phyloP scores from a whole-genome alignment of 2,329 filamentous ascomycete species.

The Tolypocladium ophioglossoides region DNA sequence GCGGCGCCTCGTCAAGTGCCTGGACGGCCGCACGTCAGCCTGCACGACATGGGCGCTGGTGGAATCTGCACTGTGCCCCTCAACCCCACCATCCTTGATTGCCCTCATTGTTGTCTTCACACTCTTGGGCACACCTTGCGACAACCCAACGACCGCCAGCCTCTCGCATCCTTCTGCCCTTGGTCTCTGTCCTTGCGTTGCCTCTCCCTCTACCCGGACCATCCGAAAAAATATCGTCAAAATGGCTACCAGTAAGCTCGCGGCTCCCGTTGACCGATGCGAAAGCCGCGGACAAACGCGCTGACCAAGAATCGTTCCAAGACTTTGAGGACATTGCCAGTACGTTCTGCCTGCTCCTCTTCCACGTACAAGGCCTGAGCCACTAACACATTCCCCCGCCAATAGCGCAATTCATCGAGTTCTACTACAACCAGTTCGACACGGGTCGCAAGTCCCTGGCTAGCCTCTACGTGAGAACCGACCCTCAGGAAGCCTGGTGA shows the following conservation, averaged over 20 bases:
- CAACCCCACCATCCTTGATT: conserved; percentile 22
- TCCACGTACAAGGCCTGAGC: neutral
- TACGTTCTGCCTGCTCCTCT: conserved; percentile 19
- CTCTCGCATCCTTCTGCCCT: neutral
- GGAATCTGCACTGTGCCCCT: conserved; percentile 26
- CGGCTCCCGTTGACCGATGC: conserved; percentile 4
- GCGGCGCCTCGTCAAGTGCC: neutral
- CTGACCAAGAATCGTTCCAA: conserved; percentile 12
- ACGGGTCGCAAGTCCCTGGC: conserved; percentile 52
- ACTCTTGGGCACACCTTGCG: conserved; percentile 21
- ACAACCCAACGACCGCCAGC: conserved; percentile 11
- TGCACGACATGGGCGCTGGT: conserved; percentile 9
- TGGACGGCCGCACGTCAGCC: conserved; percentile 4
- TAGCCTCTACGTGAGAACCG: conserved; percentile 65
- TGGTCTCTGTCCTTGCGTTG: neutral
- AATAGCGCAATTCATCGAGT: conserved; percentile 74
- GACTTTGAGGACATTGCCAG: conserved; percentile 37
- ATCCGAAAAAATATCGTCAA: conserved; percentile 11
- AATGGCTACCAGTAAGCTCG: conserved; percentile 21
- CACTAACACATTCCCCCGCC: neutral
- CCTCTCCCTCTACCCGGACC: neutral
- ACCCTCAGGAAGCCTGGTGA: too few species aligned
- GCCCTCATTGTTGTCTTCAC: conserved; percentile 5
- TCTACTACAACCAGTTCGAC: conserved; percentile 90
- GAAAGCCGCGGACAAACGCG: conserved; percentile 3